Evolutionary conservation across 2,329 filamentous ascomycete genomes (phyloP), one percentile per base, ranked within the genome.

Genomic region (Microthyrium microscopicum): DNA sequence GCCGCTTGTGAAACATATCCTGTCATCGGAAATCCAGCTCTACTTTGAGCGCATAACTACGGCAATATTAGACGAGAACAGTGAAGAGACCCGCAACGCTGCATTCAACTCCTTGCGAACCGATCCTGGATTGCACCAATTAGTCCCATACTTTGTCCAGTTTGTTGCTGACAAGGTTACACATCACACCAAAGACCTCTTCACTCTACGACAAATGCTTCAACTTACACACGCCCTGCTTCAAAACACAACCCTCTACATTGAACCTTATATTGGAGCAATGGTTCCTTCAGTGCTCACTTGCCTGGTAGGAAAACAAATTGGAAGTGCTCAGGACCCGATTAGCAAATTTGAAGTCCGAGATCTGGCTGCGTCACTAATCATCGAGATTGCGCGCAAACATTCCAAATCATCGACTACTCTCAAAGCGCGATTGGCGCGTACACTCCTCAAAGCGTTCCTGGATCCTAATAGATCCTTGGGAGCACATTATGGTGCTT

Each of bases 151-250:
- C 57, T 94, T 95, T 47, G 77, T 93, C 39, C 84, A 91, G 52
- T 95, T 93, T 54, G 79, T 95, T 46, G 77, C 84, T 15, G 87
- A 94, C 53, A 89, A 93, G 55, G 83, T 98, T 32, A 95, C 89
- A 1, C 89, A 98, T 53, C 79, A 77, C 44, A 68, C 93, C 42
- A 85, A 92, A 56, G 81, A 92, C 52, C 68, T 85, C 3, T 94
- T 94, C 51, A 73, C 84, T 4, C 65, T 98, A 16, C 76, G 74
- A 15, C 83, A 91, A 53, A 89, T 92, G 72, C 87, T 98, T 78
- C 77, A 84, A 47, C 71, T 95, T 39, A 77, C 81, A 1, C 71
- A 80, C 31, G 82, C 87, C 2, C 63, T 98, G 32, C 77, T 94
- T 31, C 70, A 77, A 43, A 95, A 94, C 50, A 70, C 73, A 38